phyloP scores from a whole-genome alignment of 2,329 filamentous ascomycete species.

The Alternaria viburni region DNA sequence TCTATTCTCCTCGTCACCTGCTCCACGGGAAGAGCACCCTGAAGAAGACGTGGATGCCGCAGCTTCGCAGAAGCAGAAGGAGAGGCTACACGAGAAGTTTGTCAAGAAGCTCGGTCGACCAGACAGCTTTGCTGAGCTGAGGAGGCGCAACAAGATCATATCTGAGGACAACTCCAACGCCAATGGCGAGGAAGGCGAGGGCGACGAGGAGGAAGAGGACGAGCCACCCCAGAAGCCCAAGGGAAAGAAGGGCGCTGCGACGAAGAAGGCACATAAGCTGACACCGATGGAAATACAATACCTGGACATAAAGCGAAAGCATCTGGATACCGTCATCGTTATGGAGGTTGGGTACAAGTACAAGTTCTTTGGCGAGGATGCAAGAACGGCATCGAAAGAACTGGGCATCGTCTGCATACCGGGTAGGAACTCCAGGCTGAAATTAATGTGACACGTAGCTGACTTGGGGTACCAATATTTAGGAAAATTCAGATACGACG shows the following conservation, averaged over 20 bases:
- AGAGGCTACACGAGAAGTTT: constrained; percentile 80
- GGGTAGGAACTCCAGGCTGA: constrained; percentile 41
- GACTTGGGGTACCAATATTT: constrained; percentile 79
- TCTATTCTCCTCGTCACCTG: constrained; percentile 62
- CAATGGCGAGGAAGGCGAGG: constrained; percentile 60
- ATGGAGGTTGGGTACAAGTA: constrained; percentile 99
- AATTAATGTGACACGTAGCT: not conserved
- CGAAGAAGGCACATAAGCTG: constrained; percentile 80
- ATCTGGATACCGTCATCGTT: constrained; percentile 87
- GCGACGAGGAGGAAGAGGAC: constrained; percentile 61
- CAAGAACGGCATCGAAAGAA: constrained; percentile 84
- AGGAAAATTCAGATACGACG: constrained; percentile 88
- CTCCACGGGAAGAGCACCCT: constrained; percentile 34
- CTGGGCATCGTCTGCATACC: constrained; percentile 96
- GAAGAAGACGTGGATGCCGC: constrained; percentile 57
- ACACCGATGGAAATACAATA: constrained; percentile 95
- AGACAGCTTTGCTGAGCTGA: constrained; percentile 75
- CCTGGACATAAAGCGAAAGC: constrained; percentile 88
- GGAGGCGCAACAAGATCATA: constrained; percentile 63
- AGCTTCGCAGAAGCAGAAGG: constrained; percentile 64
- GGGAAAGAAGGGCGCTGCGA: constrained; percentile 56
- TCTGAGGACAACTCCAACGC: constrained; percentile 61
- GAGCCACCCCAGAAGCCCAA: constrained; percentile 61
- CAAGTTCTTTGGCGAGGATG: constrained; percentile 95
- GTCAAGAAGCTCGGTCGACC: constrained; percentile 88